Evolutionary conservation across 352 stramenopile genomes (phyloP).

Genomic region (Lagenidium sp.): DNA sequence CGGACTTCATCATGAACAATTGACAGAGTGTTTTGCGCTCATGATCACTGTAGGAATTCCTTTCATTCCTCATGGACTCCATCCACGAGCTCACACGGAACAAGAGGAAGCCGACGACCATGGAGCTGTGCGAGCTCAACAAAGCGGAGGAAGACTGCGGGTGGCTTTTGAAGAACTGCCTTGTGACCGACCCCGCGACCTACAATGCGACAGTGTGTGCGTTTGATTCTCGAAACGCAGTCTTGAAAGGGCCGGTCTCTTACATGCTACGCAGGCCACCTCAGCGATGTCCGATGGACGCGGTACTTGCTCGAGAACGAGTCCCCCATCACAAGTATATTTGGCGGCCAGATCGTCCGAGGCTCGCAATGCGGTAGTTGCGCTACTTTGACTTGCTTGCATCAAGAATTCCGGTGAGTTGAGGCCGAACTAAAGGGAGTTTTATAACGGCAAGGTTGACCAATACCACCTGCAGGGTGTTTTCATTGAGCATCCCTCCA

Average conservation of each 20-base stretch:
- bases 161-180: slow-evolving; percentile 16
- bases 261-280: slow-evolving; percentile 18
- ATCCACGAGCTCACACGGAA: slow-evolving; percentile 43
- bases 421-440: too few relatives aligned
- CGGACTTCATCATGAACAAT: too few relatives aligned
- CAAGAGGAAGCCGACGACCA: neutral
- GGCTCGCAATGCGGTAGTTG: slow-evolving; percentile 73
- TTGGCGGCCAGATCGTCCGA: slow-evolving; percentile 65
- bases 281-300: slow-evolving; percentile 52
- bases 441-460: neutral
- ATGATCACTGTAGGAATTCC: slow-evolving; percentile 53
- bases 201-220: slow-evolving; percentile 58
- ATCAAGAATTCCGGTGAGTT: slow-evolving; percentile 46
- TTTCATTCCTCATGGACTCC: slow-evolving; percentile 61
- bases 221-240: slow-evolving; percentile 4
- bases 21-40: too few relatives aligned
- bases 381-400: slow-evolving; percentile 52
- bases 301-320: slow-evolving; percentile 45
- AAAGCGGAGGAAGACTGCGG: slow-evolving; percentile 17
- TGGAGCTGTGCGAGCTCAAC: slow-evolving; percentile 13
- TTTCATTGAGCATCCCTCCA: slow-evolving; percentile 49
- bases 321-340: slow-evolving; percentile 63
- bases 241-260: neutral
- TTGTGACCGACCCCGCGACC: slow-evolving; percentile 25
- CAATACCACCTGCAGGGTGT: slow-evolving; percentile 21